A percentile compares a stretch with the other conserved stretches of the same genome.
phyloP scores from a whole-genome alignment of 2,329 filamentous ascomycete genomes.

The Fusarium xylarioides region DNA sequence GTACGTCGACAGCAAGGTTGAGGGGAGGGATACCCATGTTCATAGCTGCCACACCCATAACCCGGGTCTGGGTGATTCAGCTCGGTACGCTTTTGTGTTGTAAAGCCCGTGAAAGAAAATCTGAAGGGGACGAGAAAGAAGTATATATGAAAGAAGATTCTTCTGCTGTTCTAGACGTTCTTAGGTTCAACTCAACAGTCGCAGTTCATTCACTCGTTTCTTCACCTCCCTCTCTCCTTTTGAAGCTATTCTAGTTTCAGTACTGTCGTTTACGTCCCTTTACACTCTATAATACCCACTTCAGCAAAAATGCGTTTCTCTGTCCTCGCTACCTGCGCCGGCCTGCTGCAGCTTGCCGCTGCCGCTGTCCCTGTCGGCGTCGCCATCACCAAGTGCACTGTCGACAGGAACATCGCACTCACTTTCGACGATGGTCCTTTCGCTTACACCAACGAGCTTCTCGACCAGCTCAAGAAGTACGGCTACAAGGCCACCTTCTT shows the following conservation, averaged over 20 bases:
- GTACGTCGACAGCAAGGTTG: constrained; percentile 8
- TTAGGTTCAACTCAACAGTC: constrained; percentile 10
- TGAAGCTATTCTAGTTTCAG: constrained; percentile 12
- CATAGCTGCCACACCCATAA: constrained; percentile 6
- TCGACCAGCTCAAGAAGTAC: constrained; percentile 25
- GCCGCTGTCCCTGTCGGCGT: constrained; percentile 18
- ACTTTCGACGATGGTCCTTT: constrained; percentile 25
- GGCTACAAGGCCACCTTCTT: constrained; percentile 35
- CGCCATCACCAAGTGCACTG: constrained; percentile 18
- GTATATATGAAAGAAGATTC: constrained; percentile 21
- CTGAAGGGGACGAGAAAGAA: background rate
- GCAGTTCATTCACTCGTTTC: constrained; percentile 14
- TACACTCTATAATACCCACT: background rate
- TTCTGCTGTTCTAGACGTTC: background rate
- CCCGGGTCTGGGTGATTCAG: background rate
- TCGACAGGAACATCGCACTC: constrained; percentile 24
- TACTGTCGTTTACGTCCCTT: constrained; percentile 8
- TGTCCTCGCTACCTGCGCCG: constrained; percentile 18
- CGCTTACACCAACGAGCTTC: constrained; percentile 24
- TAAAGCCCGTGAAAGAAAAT: background rate
- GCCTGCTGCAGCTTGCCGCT: constrained; percentile 15
- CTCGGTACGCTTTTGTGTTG: background rate
- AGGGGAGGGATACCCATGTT: background rate
- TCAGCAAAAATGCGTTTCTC: constrained; percentile 14
- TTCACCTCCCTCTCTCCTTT: constrained; percentile 4